Conservation (phyloP, 2,329 filamentous ascomycete genomes). For the Cadophora malorum region DNA sequence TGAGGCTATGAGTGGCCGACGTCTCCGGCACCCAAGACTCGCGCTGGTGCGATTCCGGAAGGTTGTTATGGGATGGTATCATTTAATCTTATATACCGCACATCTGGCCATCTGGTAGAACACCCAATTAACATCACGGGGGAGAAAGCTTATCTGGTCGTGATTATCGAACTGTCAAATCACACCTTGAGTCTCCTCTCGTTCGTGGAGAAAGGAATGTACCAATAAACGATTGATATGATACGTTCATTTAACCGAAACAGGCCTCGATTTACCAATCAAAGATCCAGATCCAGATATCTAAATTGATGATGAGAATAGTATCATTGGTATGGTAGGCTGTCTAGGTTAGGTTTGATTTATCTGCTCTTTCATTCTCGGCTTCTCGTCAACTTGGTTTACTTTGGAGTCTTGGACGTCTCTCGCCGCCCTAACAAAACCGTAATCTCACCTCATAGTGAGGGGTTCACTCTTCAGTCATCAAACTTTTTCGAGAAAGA, state of each 20-base stretch:
- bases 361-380: conserved; percentile 3
- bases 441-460: conserved; percentile 17
- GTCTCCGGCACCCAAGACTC: neutral
- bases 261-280: conserved; percentile 1
- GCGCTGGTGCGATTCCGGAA: conserved; percentile 15
- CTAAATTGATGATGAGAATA: neutral
- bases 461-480: neutral
- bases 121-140: neutral
- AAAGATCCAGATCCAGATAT: neutral
- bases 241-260: conserved; percentile 26
- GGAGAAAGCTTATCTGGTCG: conserved; percentile 16
- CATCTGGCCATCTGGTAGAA: neutral
- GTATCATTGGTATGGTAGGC: neutral
- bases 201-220: neutral
- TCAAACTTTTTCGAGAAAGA: neutral
- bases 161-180: neutral
- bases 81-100: conserved; percentile 4
- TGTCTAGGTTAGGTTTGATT: neutral
- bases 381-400: neutral
- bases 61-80: neutral
- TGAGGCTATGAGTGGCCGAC: neutral
- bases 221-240: neutral
- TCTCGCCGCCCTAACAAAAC: conserved; percentile 11
- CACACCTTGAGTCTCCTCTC: conserved; percentile 3
- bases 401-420: neutral